These are phyloP conservation scores for Reticulascus tulasneorum DNA, from an alignment of 2,329 filamentous ascomycete species.

Conservation along the genomic window DNA sequence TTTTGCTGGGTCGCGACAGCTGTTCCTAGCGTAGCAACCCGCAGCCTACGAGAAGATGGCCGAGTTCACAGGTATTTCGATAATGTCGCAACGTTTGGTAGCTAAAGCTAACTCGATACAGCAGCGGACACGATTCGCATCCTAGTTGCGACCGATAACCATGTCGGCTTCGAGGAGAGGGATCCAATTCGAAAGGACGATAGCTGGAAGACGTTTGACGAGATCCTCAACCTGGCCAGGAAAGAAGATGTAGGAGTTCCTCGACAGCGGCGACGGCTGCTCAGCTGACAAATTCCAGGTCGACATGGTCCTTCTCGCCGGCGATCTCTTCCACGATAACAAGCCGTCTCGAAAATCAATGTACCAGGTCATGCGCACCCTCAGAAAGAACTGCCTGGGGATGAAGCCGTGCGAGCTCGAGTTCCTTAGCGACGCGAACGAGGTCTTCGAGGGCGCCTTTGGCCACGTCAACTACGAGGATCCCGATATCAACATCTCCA, in stretches of 20 bases:
- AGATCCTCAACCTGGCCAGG: slow-evolving; percentile 85
- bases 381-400: slow-evolving; percentile 89
- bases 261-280: too few relatives aligned
- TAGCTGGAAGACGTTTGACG: slow-evolving; percentile 94
- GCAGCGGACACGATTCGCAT: slow-evolving; percentile 86
- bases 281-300: slow-evolving; percentile 43
- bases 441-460: slow-evolving; percentile 86
- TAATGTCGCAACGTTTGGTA: background rate
- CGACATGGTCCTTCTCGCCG: slow-evolving; percentile 93
- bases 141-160: slow-evolving; percentile 90
- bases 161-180: slow-evolving; percentile 94
- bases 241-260: slow-evolving; percentile 74
- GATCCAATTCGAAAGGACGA: slow-evolving; percentile 94
- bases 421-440: slow-evolving; percentile 87
- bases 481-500: slow-evolving; percentile 92
- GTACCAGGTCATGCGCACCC: slow-evolving; percentile 94
- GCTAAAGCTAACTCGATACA: slow-evolving; percentile 18
- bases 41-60: slow-evolving; percentile 7
- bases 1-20: too few relatives aligned
- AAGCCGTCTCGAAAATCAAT: slow-evolving; percentile 93
- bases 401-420: slow-evolving; percentile 95
- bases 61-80: slow-evolving; percentile 8
- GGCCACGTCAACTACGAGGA: slow-evolving; percentile 98
- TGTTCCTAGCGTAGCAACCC: too few relatives aligned
- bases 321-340: slow-evolving; percentile 97